Conservation (phyloP, 768 basidiomycete species). For the Panus rudis region DNA sequence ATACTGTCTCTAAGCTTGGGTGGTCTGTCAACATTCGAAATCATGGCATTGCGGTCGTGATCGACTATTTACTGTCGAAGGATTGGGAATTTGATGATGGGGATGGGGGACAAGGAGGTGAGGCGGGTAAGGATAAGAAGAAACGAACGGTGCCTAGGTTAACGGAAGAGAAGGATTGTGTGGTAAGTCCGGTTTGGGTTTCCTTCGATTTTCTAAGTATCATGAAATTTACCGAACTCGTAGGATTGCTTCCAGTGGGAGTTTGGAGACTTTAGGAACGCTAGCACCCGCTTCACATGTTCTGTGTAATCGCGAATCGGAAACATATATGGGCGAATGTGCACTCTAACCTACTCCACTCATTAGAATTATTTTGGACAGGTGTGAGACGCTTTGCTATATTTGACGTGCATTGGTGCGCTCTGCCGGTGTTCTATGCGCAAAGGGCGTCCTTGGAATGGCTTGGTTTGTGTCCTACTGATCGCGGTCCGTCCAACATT, state of each 20-base stretch:
- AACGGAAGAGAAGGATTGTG: conserved; percentile 55
- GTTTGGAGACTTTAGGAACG: conserved; percentile 38
- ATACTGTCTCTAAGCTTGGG: conserved; percentile 72
- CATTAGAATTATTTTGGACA: too few relatives aligned
- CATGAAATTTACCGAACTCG: neutral
- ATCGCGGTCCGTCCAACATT: too few relatives aligned
- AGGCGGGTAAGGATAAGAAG: too few relatives aligned
- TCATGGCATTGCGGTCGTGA: conserved; percentile 62
- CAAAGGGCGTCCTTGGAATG: too few relatives aligned
- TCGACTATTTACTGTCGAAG: conserved; percentile 56
- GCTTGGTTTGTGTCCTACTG: too few relatives aligned
- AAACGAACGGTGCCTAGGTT: conserved; percentile 37
- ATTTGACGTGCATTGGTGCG: too few relatives aligned
- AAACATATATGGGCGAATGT: too few relatives aligned
- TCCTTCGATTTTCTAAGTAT: neutral
- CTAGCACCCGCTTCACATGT: too few relatives aligned
- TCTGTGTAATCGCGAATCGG: too few relatives aligned
- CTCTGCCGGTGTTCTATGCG: too few relatives aligned
- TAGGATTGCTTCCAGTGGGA: conserved; percentile 79
- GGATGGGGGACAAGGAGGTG: conserved; percentile 22
- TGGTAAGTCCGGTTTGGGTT: conserved; percentile 35
- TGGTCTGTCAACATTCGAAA: conserved; percentile 76
- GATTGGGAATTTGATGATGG: conserved; percentile 30
- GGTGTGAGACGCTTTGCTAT: too few relatives aligned
- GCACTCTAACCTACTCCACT: too few relatives aligned